Base-by-base conservation (phyloP, 2,329 filamentous ascomycete species). In the Colletotrichum kahawae region DNA sequence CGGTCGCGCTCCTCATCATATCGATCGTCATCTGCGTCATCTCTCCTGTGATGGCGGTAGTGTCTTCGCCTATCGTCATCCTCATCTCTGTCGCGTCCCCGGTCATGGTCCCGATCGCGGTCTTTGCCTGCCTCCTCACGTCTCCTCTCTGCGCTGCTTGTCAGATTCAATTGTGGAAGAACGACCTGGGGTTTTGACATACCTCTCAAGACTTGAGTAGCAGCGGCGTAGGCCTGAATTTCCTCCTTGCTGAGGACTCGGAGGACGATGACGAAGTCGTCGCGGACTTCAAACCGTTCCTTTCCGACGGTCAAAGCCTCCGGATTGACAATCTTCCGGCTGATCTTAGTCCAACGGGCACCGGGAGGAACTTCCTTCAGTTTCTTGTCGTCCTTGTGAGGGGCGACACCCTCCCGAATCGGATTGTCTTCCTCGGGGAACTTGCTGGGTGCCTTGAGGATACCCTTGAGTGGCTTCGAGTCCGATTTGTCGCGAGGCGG, bases 271-370 rank as follows among this genome's bases (percentile, higher is more conserved):
- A 98, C 95, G 83, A 95, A 97, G 81, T 98, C 95, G 75, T 95
- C 91, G n/a, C 95, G 91, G 79, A 97, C 94, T 84, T 98, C 96
- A 78, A 94, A 98, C 34, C 96, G 90, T 85, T 98, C 96, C 79
- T 97, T 94, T n/a, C 94, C 94, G 76, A 94, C 90, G 73, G 95
- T 94, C 62, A 98, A 86, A 1, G 96, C 95, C 79, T 96, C 94
- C 0, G 96, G 95, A 79, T 97, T 98, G 79, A 98, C 96, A 70
- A 98, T 90, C 78, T 93, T 92, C 71, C 96, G 92, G 82, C 94
- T 95, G 81, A 98, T 96, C 86, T 97, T 98, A 62, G 96, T 98
- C 96, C 96, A 98, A 70, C 95, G 91, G 38, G 96, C 96, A 72
- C 94, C 94, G 0, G 92, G 85, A 1, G 94, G 94, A 36, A 95